Evolutionary conservation across 352 stramenopile species (phyloP), one percentile per base, ranked within the genome.

Genomic region (Pythium sp.): DNA sequence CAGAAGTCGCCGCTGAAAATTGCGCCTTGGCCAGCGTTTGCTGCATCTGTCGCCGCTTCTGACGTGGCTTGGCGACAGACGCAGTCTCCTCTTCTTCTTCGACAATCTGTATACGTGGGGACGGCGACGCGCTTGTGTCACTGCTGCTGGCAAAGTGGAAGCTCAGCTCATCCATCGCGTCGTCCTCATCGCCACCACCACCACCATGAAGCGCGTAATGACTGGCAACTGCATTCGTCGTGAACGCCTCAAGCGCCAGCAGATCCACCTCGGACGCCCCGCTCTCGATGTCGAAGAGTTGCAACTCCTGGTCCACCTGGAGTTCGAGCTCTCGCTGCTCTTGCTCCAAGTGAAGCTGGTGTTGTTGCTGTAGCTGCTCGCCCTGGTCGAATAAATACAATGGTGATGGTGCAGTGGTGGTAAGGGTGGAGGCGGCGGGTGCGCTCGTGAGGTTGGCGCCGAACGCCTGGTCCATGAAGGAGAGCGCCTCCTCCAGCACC

Each of bases 401-500:
- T n/a, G 53, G 26, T 2, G 32, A 32, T 14, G 32, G 9, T 26
- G 53, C 4, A 38, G 26, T 9, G 32, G 26, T 14, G 53, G 9
- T 38, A 2, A 15, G 14, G 26, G 49, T 15, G n/a, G 12, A 28
- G 22, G n/a, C 49, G 9, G n/a, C 22, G 5, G 7, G 22, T 28
- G 11, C 24, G 30, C 22, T 11, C 6, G 53, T 76, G 77, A 15
- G 20, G 54, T 5, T 51, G 53, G 30, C 41, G 64, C 38, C 55
- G 56, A 41, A 38, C 7, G 53, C 30, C 24, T 58, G 53, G 26
- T 58, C 53, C 53, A 58, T 58, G 53, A 58, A 58, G 24, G 53
- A 28, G 53, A 58, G 53, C 14, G 53, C 64, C 28, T 41, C 41
- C 55, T 46, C 54, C n/a, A 69, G 64, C 55, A 32, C 47, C 64